Evolutionary conservation across 2,329 filamentous ascomycete genomes (phyloP).

Genomic region (Periconia sp.): DNA sequence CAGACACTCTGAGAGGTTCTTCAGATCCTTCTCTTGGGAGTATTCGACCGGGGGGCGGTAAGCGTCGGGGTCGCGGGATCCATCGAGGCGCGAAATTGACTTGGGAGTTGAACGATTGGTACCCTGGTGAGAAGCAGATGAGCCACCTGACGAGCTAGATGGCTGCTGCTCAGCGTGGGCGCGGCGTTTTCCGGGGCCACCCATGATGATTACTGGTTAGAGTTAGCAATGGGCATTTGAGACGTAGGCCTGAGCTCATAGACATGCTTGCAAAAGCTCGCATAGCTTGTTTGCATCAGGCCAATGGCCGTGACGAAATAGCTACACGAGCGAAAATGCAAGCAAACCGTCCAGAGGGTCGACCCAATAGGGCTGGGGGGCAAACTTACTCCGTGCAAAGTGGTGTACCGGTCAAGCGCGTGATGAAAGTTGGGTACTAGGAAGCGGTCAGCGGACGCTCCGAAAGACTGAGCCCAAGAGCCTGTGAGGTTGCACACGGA

Average conservation of each 20-base stretch:
- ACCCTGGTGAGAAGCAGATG: slow-evolving; percentile 25
- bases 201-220: slow-evolving; percentile 35
- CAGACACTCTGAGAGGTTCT: slow-evolving; percentile 41
- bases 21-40: slow-evolving; percentile 28
- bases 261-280: not conserved
- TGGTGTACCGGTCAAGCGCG: not conserved
- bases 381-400: slow-evolving; percentile 5
- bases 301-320: not conserved
- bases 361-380: too few relatives aligned
- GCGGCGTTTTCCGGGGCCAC: slow-evolving; percentile 38
- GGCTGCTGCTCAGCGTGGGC: slow-evolving; percentile 27
- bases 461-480: not conserved
- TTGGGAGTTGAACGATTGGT: slow-evolving; percentile 30
- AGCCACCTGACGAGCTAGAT: slow-evolving; percentile 27
- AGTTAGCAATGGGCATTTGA: slow-evolving; percentile 19
- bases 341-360: not conserved
- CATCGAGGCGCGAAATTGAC: slow-evolving; percentile 35
- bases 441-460: slow-evolving; percentile 5
- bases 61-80: slow-evolving; percentile 34
- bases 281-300: not conserved
- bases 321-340: not conserved
- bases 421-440: not conserved
- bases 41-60: slow-evolving; percentile 22
- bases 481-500: too few relatives aligned
- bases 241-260: not conserved